Evolutionary conservation across 2,329 filamentous ascomycete species (phyloP), one percentile per base, ranked within the genome.

Genomic region (Fusarium sp.): DNA sequence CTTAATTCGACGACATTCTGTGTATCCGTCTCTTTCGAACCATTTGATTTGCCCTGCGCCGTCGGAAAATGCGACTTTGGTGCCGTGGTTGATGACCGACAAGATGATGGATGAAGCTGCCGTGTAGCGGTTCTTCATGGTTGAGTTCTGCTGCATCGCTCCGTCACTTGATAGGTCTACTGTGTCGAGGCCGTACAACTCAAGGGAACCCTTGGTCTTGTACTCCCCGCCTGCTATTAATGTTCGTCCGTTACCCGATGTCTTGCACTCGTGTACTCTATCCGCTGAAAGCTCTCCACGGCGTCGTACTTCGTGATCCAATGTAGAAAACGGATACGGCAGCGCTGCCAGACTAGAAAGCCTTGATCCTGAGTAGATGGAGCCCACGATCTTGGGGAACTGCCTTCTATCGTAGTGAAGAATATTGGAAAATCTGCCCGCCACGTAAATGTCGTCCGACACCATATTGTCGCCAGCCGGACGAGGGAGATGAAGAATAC

Each of bases 191-290:
- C 90, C 89, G 78, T 97, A 97, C n/a, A 97, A 82, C 76, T 98
- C 95, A 3, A 98, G 83, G 0, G 92, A 94, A 1, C 95, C 95
- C 78, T 96, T 94, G 32, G 92, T 93, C 73, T 96, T 97, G 82
- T 98, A 98, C 77, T 95, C 93, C 7, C 94, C 95, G 41, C 92
- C 93, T 4, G 94, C 93, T 54, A 97, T 87, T 27, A 98, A 80
- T 0, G 91, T 94, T 47, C 90, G 85, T 1, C 90, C 86, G 14
- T 79, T 86, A 0, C 80, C 74, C 1, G 79, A 77, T n/a, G 75
- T 80, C 71, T 91, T 91, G n/a, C 84, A 84, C 20, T 82, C 81
- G 67, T 79, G 82, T 14, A 88, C 82, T 68, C 85, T 85, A 58
- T 87, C 85, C 57, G 84, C 79, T 13, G 88, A 87, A 22, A 91